phyloP scores from a whole-genome alignment of 345 rosid genomes.

The Pseudoturritis turrita region DNA sequence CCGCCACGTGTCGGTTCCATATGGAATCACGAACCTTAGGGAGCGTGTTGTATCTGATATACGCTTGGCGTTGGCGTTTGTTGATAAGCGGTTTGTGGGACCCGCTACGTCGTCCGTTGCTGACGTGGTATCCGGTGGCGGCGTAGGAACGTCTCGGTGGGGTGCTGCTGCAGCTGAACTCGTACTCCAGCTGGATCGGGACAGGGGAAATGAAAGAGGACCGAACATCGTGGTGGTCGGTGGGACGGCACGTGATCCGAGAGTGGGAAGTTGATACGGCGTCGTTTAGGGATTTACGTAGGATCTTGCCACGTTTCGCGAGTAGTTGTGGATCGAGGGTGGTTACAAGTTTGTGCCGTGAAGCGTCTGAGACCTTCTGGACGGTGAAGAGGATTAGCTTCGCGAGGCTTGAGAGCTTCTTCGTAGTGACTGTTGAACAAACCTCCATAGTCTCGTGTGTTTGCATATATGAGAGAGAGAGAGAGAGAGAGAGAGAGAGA shows the following conservation, averaged over 20 bases:
- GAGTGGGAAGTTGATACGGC: slow-evolving; percentile 38
- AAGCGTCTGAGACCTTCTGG: slow-evolving; percentile 29
- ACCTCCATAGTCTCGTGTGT: slow-evolving; percentile 22
- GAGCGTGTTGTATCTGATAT: slow-evolving; percentile 20
- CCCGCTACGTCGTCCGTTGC: slow-evolving; percentile 37
- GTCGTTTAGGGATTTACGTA: slow-evolving; percentile 32
- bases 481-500: background rate
- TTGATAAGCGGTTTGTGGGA: slow-evolving; percentile 26
- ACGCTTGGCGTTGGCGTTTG: slow-evolving; percentile 26
- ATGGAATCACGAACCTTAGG: slow-evolving; percentile 20
- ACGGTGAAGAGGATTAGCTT: slow-evolving; percentile 28
- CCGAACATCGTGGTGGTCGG: slow-evolving; percentile 37
- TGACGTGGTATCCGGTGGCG: slow-evolving; percentile 24
- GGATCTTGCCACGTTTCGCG: slow-evolving; percentile 31
- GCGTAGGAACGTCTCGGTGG: slow-evolving; percentile 48
- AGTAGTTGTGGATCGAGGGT: slow-evolving; percentile 27
- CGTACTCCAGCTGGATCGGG: slow-evolving; percentile 58
- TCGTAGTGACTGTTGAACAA: slow-evolving; percentile 32
- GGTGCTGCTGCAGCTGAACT: slow-evolving; percentile 96
- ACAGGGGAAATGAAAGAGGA: slow-evolving; percentile 62
- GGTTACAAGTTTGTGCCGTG: slow-evolving; percentile 28
- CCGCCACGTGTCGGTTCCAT: slow-evolving; percentile 38
- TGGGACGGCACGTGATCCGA: slow-evolving; percentile 64
- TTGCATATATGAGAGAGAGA: background rate
- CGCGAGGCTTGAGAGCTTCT: slow-evolving; percentile 27